These are phyloP conservation scores for Moricandia arvensis DNA, from an alignment of 345 rosid genomes.

Conservation along the genomic window DNA sequence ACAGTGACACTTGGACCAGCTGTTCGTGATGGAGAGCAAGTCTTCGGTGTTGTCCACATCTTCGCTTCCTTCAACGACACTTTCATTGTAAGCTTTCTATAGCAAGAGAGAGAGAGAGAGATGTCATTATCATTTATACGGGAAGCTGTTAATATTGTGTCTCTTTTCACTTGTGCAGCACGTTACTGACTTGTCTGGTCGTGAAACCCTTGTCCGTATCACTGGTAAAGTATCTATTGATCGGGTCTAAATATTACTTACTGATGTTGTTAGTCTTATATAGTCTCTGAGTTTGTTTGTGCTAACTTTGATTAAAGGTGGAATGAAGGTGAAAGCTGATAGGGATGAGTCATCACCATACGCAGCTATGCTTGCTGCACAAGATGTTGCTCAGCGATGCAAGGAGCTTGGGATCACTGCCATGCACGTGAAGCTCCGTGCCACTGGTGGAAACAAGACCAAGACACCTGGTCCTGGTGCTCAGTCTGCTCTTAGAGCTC, in stretches of 20 bases:
- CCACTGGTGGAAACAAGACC: slow-evolving; percentile 81
- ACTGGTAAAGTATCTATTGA: slow-evolving; percentile 53
- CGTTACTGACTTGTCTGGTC: slow-evolving; percentile 87
- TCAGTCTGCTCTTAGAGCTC: slow-evolving; percentile 86
- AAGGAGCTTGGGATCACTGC: slow-evolving; percentile 84
- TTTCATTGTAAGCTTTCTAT: slow-evolving; percentile 60
- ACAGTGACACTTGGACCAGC: slow-evolving; percentile 76
- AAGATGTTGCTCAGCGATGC: slow-evolving; percentile 72
- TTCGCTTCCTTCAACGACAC: slow-evolving; percentile 92
- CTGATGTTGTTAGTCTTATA: not conserved
- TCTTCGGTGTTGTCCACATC: slow-evolving; percentile 83
- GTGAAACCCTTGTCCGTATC: slow-evolving; percentile 88
- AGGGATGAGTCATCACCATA: slow-evolving; percentile 79
- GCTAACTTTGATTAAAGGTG: slow-evolving; percentile 48
- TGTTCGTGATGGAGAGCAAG: slow-evolving; percentile 74
- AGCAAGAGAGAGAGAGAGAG: not conserved
- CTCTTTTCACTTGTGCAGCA: slow-evolving; percentile 46
- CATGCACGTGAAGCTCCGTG: slow-evolving; percentile 78
- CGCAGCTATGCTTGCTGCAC: slow-evolving; percentile 90
- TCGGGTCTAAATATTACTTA: not conserved
- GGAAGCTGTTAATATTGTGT: not conserved
- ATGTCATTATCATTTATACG: not conserved
- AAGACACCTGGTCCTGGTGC: slow-evolving; percentile 96
- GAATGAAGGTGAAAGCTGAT: slow-evolving; percentile 96
- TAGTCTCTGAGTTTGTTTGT: not conserved